Evolutionary conservation across 2,329 filamentous ascomycete species (phyloP).

Genomic region (Drechslera avenae): DNA sequence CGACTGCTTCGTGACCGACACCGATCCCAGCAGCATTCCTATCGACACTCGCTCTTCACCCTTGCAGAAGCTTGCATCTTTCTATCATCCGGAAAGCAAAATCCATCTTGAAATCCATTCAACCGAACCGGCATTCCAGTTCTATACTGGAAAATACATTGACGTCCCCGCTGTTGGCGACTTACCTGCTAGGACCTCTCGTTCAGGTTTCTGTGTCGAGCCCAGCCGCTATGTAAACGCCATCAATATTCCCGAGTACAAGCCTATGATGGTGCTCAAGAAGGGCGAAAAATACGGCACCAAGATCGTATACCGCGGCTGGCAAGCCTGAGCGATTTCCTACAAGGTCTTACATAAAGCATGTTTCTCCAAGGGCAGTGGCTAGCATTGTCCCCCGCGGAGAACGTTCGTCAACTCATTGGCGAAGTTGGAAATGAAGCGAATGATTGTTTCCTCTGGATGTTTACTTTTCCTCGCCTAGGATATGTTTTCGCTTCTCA

Average conservation of each 20-base stretch:
- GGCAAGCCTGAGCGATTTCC: slow-evolving; percentile 60
- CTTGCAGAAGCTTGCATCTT: slow-evolving; percentile 70
- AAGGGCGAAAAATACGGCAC: slow-evolving; percentile 84
- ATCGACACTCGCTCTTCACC: slow-evolving; percentile 61
- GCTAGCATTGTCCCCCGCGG: no score
- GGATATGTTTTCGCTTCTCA: no score
- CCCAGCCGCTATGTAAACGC: slow-evolving; percentile 91
- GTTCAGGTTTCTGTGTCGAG: slow-evolving; percentile 89
- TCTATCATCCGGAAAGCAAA: slow-evolving; percentile 73
- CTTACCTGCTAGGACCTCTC: slow-evolving; percentile 66
- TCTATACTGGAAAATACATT: slow-evolving; percentile 89
- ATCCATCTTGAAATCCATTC: slow-evolving; percentile 85
- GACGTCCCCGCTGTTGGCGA: slow-evolving; percentile 69
- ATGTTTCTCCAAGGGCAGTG: neutral
- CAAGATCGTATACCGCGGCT: slow-evolving; percentile 81
- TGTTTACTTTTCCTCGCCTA: no score
- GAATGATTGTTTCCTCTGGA: no score
- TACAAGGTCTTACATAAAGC: neutral
- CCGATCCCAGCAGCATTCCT: slow-evolving; percentile 59
- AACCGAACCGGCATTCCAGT: slow-evolving; percentile 96
- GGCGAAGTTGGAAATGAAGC: no score
- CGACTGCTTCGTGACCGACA: slow-evolving; percentile 84
- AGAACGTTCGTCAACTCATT: no score
- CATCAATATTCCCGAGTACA: slow-evolving; percentile 80
- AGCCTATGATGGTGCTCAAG: slow-evolving; percentile 76